Evolutionary conservation across 192 early-diverging fungal genomes (phyloP).

Genomic region (Linnemannia schmuckeri): DNA sequence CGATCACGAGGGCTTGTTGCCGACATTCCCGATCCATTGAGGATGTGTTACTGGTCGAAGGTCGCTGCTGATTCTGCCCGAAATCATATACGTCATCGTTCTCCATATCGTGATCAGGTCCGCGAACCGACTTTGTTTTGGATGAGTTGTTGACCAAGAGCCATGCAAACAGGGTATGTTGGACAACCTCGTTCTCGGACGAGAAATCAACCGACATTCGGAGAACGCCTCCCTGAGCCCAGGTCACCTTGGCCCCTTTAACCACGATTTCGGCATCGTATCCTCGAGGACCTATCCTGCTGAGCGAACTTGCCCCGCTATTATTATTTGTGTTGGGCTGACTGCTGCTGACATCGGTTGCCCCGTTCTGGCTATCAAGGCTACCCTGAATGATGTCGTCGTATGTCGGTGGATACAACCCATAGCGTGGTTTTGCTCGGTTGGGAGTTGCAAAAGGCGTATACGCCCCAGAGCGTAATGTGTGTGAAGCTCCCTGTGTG

Average conservation of each 20-base stretch:
- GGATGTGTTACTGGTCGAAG: not conserved
- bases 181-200: slow-evolving; percentile 41
- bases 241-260: slow-evolving; percentile 43
- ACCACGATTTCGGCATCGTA: slow-evolving; percentile 56
- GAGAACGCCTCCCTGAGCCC: slow-evolving; percentile 55
- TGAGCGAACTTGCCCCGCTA: not conserved
- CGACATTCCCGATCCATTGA: slow-evolving; percentile 21
- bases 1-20: slow-evolving; percentile 49
- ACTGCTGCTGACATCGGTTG: not conserved
- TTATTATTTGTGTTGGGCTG: not conserved
- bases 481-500: not conserved
- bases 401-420: slow-evolving; percentile 34
- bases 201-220: slow-evolving; percentile 50
- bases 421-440: slow-evolving; percentile 10
- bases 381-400: slow-evolving; percentile 23
- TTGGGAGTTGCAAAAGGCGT: not conserved
- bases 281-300: slow-evolving; percentile 12
- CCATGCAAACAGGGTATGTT: slow-evolving; percentile 60
- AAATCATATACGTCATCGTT: slow-evolving; percentile 8
- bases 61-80: not conserved
- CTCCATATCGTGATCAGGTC: slow-evolving; percentile 16
- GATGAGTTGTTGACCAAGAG: slow-evolving; percentile 34
- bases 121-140: not conserved
- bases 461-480: not conserved
- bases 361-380: not conserved